Base-by-base conservation (phyloP, 2,329 filamentous ascomycete species). In the Colletotrichum incanum region DNA sequence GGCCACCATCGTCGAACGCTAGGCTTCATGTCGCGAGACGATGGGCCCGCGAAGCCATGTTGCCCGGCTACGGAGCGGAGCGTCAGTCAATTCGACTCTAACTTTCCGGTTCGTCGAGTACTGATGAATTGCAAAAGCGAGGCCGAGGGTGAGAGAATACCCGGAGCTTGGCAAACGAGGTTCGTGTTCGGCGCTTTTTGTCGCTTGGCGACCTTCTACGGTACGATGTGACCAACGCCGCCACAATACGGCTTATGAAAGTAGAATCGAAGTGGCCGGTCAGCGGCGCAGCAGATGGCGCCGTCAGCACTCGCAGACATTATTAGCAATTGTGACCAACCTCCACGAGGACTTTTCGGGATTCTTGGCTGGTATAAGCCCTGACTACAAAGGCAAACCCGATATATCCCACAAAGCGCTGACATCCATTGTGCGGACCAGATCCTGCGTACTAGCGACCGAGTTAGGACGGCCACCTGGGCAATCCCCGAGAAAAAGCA, bases 141-240 rank as follows among this genome's bases (percentile, higher is more conserved):
- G 39, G 14, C 54, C n/a, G 26, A 64, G 34, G 8, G 14, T 6
- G 5, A 39, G 8, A 65, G 26, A 50, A 31, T n/a, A 9, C 12
- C 8, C 6, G n/a, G 23, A 39, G 2, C 39, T 28, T 52, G 49
- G 34, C 26, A 26, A 26, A 20, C n/a, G 37, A 49, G 31, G 45
- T 31, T 69, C 67, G 59, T 72, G 59, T 65, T 69, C 31, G 69
- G 59, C 47, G 69, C 23, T 28, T 43, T 60, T 60, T 47, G 45
- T 47, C 65, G 26, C 28, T 45, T 69, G n/a, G 67, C 39, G 65
- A 69, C 31, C 20, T 39, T 28, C 26, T 16, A 45, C 58, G 23
- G 47, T 43, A 43, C 65, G 52, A 67, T 54, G 37, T 43, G 59
- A 60, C 65, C 50, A 56, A 60, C 28, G 54, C 43, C 34, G 47